Base-by-base conservation (phyloP, 306 rosid species). In the Cucurbita maxima region DNA sequence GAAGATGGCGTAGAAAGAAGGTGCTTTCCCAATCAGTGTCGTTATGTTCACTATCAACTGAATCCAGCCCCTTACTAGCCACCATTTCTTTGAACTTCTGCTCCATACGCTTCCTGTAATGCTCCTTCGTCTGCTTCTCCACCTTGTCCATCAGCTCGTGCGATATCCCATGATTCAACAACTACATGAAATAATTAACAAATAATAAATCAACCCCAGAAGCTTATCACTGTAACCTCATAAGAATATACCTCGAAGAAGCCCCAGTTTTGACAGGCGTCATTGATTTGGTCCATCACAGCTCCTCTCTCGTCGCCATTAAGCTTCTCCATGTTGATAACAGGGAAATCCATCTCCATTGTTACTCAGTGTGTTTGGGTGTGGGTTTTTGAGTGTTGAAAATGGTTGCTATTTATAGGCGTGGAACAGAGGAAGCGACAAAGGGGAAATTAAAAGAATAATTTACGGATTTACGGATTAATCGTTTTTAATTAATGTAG, bases 231-330 rank as follows among this genome's bases (percentile, higher is more conserved):
- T 30, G 3, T 30, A 30, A 30, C 2, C 3, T 30, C 3, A 30
- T 30, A 30, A 30, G 3, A 30, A 30, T 2, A 30, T 30, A 50
- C 99, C 99, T 95, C 97, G 75, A 95, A 86, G 88, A 95, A 95
- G 34, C 99, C 99, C 99, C 99, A 95, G 76, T 87, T 91, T 78
- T 86, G 95, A 74, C 99, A 95, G 18, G 99, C 99, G 60, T 91
- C 96, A 67, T 89, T 82, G 7, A 95, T 86, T 61, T 22, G 10
- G 38, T 85, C 89, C 99, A 95, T 85, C 82, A 86, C 81, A 54
- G 82, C 13, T 40, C 1, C 80, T 83, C 92, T 89, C 77, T 83
- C 85, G 58, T 88, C 85, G 4, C 92, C 86, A 73, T 84, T 81
- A 22, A 95, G 88, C 43, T 84, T 90, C 57, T 78, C 82, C 91